Conservation (phyloP, 306 rosid genomes). For the Vicia sativa region DNA sequence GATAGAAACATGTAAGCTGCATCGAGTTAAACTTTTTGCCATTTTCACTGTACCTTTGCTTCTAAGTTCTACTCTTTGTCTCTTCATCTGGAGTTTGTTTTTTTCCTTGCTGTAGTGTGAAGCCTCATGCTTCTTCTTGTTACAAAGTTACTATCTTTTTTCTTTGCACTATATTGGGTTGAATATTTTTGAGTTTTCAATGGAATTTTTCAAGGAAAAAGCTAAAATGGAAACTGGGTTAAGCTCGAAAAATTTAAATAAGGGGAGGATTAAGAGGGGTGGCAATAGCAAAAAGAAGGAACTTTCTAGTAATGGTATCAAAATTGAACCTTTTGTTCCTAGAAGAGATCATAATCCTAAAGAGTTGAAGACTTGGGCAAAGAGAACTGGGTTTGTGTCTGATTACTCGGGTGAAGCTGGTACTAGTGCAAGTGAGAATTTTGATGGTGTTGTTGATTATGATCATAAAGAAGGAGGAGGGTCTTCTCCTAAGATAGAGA, state of each 20-base stretch:
- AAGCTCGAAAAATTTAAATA: conserved; percentile 39
- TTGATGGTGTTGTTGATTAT: conserved; percentile 43
- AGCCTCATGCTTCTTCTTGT: conserved; percentile 33
- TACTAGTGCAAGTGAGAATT: conserved; percentile 58
- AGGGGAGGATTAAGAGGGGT: conserved; percentile 40
- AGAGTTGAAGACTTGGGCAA: conserved; percentile 88
- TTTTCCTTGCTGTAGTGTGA: conserved; percentile 21
- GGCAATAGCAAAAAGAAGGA: conserved; percentile 35
- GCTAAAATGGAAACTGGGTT: conserved; percentile 61
- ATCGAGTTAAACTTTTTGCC: conserved; percentile 31
- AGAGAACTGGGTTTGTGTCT: conserved; percentile 87
- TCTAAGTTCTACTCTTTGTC: conserved; percentile 42
- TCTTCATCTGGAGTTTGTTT: conserved; percentile 5
- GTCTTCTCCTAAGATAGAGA: conserved; percentile 83
- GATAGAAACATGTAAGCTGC: conserved; percentile 47
- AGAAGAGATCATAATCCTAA: conserved; percentile 69
- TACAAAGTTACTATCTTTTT: conserved; percentile 35
- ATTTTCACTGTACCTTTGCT: conserved; percentile 51
- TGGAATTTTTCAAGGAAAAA: conserved; percentile 24
- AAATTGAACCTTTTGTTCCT: conserved; percentile 68
- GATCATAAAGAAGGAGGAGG: conserved; percentile 56
- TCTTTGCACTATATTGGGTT: conserved; percentile 25
- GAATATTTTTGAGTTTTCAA: conserved; percentile 12
- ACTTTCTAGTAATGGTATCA: conserved; percentile 36
- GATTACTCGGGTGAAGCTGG: conserved; percentile 70